phyloP scores from a whole-genome alignment of 768 basidiomycete species.

The Mrakia frigida region DNA sequence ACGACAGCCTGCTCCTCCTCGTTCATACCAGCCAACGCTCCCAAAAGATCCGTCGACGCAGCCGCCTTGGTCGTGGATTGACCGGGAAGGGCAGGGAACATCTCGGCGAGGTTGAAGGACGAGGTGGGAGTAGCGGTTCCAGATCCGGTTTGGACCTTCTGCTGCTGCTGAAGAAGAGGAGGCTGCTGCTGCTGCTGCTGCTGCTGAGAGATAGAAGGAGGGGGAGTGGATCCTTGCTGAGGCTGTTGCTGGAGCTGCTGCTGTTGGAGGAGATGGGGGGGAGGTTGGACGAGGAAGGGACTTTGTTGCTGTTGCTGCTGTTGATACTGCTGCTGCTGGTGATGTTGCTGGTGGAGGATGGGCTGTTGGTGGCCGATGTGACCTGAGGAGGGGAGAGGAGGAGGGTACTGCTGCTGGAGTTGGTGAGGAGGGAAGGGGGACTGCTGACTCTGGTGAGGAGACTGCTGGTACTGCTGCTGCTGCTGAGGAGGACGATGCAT shows the following conservation, averaged over 20 bases:
- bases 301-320: background rate
- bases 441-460: constrained; percentile 71
- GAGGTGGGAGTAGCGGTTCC: constrained; percentile 8
- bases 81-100: constrained; percentile 32
- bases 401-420: constrained; percentile 24
- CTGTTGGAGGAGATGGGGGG: constrained; percentile 8
- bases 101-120: constrained; percentile 31
- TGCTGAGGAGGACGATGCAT: constrained; percentile 49
- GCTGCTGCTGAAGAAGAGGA: constrained; percentile 6
- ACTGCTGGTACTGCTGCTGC: constrained; percentile 63
- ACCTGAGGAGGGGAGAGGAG: constrained; percentile 5
- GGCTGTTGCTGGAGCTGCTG: constrained; percentile 30
- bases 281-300: constrained; percentile 4
- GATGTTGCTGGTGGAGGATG: constrained; percentile 10
- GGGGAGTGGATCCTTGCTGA: constrained; percentile 3
- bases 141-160: background rate
- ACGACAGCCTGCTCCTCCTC: constrained; percentile 30
- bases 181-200: constrained; percentile 19
- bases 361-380: constrained; percentile 20
- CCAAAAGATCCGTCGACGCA: constrained; percentile 29
- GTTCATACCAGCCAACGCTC: constrained; percentile 29
- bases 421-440: constrained; percentile 3
- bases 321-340: constrained; percentile 26
- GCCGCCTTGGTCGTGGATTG: constrained; percentile 16
- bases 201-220: background rate